A percentile compares a stretch with the other conserved stretches of the same genome.
Evolutionary conservation across 176 grass and related monocot genomes (phyloP).

Genomic region (Luzula sylvatica): DNA sequence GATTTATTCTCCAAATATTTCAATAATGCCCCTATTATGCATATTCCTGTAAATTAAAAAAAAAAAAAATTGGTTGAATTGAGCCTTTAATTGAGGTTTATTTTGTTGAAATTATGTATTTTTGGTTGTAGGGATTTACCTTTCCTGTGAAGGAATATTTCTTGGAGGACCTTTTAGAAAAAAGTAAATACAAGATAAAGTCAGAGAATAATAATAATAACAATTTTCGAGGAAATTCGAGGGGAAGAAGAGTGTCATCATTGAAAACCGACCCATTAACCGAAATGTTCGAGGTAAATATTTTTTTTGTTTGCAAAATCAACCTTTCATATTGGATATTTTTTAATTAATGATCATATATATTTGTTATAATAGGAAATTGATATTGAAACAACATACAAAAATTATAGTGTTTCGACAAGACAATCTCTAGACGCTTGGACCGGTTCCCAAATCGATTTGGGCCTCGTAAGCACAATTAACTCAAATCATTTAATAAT

Average conservation of each 20-base stretch:
- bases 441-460: slow-evolving; percentile 53
- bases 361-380: slow-evolving; percentile 29
- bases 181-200: slow-evolving; percentile 62
- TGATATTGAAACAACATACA: slow-evolving; percentile 61
- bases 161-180: slow-evolving; percentile 83
- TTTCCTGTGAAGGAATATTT: slow-evolving; percentile 78
- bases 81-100: background rate
- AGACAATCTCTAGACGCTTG: slow-evolving; percentile 93
- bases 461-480: slow-evolving; percentile 64
- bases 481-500: background rate
- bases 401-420: slow-evolving; percentile 52
- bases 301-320: slow-evolving; percentile 11
- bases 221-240: slow-evolving; percentile 61
- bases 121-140: slow-evolving; percentile 66
- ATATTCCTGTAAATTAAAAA: slow-evolving; percentile 88
- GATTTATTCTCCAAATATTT: slow-evolving; percentile 94
- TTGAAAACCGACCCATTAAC: slow-evolving; percentile 69
- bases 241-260: slow-evolving; percentile 45
- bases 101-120: background rate
- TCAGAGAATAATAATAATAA: slow-evolving; percentile 41
- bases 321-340: background rate
- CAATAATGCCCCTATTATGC: slow-evolving; percentile 64
- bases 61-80: background rate
- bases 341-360: slow-evolving; percentile 1
- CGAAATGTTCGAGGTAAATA: slow-evolving; percentile 68